A percentile compares a stretch with the other conserved stretches of the same genome.
Conservation (phyloP, 2,329 filamentous ascomycete genomes). For the Rosellinia necatrix region DNA sequence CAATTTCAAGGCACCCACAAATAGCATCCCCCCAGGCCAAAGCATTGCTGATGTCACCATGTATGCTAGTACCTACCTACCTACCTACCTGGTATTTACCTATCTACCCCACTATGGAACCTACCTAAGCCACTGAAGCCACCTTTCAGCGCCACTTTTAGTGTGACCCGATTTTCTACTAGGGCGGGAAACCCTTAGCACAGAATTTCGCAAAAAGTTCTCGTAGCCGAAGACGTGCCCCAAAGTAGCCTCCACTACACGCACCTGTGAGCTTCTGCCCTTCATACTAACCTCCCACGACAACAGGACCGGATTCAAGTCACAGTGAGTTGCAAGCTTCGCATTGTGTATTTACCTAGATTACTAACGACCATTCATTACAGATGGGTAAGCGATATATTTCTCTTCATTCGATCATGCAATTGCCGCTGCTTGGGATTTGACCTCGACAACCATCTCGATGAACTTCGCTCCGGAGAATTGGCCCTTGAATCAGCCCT, state of each 20-base stretch:
- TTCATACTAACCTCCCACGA: conserved; percentile 43
- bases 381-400: conserved; percentile 42
- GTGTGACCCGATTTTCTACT: conserved; percentile 19
- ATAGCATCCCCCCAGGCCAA: neutral
- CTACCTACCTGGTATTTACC: neutral
- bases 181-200: conserved; percentile 43
- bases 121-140: conserved; percentile 20
- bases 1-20: neutral
- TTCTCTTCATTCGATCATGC: conserved; percentile 30
- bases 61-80: neutral
- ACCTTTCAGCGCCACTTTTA: conserved; percentile 4
- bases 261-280: conserved; percentile 32
- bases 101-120: conserved; percentile 1
- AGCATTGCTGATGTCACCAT: neutral
- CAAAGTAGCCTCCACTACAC: conserved; percentile 34
- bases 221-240: conserved; percentile 36
- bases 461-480: neutral
- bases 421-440: conserved; percentile 15
- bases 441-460: conserved; percentile 9
- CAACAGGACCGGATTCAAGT: conserved; percentile 49
- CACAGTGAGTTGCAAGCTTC: conserved; percentile 51
- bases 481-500: too few species aligned
- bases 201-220: conserved; percentile 39
- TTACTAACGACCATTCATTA: conserved; percentile 32
- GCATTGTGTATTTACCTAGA: neutral